phyloP scores from a whole-genome alignment of 805 yeast species.

The Cyberlindnera euphorbiiphila region DNA sequence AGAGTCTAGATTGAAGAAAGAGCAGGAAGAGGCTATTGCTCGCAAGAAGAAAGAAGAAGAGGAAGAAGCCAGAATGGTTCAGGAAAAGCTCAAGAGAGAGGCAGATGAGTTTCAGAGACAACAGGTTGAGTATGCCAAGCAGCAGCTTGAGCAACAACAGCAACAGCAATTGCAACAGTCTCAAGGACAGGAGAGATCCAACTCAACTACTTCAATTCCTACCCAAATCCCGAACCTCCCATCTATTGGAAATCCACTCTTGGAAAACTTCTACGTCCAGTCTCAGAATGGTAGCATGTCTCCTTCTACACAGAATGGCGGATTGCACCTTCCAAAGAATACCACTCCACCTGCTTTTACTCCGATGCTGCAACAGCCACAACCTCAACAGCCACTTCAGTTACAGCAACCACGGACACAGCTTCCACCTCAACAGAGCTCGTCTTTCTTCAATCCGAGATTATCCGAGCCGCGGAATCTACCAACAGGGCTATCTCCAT shows the following conservation, averaged over 20 bases:
- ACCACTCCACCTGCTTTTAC: neutral
- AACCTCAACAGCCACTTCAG: conserved; percentile 1
- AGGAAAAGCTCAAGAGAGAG: conserved; percentile 5
- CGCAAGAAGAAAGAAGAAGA: conserved; percentile 3
- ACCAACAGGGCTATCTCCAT: conserved; percentile 8
- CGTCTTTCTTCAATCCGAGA: conserved; percentile 10
- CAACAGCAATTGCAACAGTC: conserved; percentile 8
- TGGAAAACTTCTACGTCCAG: conserved; percentile 5
- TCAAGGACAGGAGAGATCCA: conserved; percentile 6
- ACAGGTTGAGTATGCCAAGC: conserved; percentile 3
- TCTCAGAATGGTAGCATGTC: neutral
- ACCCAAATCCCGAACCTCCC: conserved; percentile 1
- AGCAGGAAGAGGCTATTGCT: conserved; percentile 4
- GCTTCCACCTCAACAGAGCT: conserved; percentile 1
- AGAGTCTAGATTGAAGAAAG: conserved; percentile 23
- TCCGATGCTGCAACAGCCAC: neutral
- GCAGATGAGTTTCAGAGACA: conserved; percentile 6
- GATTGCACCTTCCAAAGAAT: neutral
- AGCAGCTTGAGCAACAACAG: conserved; percentile 8
- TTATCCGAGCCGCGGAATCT: conserved; percentile 1
- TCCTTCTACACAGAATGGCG: neutral
- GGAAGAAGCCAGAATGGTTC: conserved; percentile 3
- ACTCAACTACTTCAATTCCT: conserved; percentile 1
- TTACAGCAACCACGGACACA: conserved; percentile 4
- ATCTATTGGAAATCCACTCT: neutral